A percentile compares a stretch with the other conserved stretches of the same genome.
These are phyloP conservation scores for Pichia inconspicua DNA, from an alignment of 1,139 yeast species.

Conservation along the genomic window DNA sequence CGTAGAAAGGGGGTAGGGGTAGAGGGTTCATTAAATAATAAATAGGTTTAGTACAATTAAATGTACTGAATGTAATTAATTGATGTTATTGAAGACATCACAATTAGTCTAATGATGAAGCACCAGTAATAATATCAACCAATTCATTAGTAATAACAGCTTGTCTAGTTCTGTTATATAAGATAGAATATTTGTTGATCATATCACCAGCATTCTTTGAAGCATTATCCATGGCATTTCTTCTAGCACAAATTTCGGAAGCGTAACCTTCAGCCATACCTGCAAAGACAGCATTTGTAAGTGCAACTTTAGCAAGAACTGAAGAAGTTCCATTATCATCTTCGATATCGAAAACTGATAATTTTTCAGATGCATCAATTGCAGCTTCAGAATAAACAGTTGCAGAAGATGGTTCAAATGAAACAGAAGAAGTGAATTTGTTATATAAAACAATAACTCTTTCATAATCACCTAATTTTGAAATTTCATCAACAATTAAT, in stretches of 20 bases:
- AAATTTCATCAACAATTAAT: constrained; percentile 78
- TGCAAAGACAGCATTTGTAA: constrained; percentile 82
- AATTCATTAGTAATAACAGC: constrained; percentile 99
- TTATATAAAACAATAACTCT: constrained; percentile 79
- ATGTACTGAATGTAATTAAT: not conserved
- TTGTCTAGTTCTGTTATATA: constrained; percentile 99
- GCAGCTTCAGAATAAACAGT: constrained; percentile 63
- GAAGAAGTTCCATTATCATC: constrained; percentile 56
- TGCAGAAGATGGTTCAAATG: constrained; percentile 77
- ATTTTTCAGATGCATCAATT: constrained; percentile 81
- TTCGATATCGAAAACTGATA: constrained; percentile 77
- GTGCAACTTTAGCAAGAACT: constrained; percentile 71
- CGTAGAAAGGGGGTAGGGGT: not conserved
- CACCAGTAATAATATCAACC: constrained; percentile 99
- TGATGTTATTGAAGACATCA: not conserved
- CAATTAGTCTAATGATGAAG: constrained; percentile 84
- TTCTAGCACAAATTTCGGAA: constrained; percentile 95
- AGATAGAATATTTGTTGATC: constrained; percentile 91
- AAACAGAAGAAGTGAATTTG: constrained; percentile 77
- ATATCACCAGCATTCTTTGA: constrained; percentile 99
- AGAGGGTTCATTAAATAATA: not conserved
- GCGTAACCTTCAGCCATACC: constrained; percentile 99
- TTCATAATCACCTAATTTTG: constrained; percentile 61
- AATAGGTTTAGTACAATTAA: not conserved
- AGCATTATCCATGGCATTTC: constrained; percentile 99